Conservation (phyloP, 73 alveolate species). For the Paramecium caudatum region DNA sequence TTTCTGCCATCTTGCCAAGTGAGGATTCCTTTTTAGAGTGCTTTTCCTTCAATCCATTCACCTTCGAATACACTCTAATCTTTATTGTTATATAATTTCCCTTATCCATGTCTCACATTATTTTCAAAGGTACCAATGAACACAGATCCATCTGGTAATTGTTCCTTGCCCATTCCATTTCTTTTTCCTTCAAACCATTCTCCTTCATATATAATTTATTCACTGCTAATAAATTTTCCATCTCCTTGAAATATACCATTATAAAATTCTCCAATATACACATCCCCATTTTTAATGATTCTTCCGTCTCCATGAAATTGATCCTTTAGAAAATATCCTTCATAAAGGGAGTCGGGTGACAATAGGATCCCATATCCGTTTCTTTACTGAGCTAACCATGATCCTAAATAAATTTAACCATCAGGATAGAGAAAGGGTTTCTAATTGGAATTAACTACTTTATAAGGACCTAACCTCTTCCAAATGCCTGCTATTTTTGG, state of each 20-base stretch:
- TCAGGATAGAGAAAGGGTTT: background rate
- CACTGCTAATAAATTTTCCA: slow-evolving; percentile 50
- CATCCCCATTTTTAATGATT: slow-evolving; percentile 87
- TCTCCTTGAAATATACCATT: slow-evolving; percentile 74
- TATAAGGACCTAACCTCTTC: slow-evolving; percentile 45
- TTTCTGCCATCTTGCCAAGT: slow-evolving; percentile 85
- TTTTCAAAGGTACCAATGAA: background rate
- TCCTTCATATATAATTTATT: slow-evolving; percentile 42
- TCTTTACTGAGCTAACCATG: slow-evolving; percentile 22
- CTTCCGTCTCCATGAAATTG: slow-evolving; percentile 92
- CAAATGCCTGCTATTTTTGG: slow-evolving; percentile 19
- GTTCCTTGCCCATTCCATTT: slow-evolving; percentile 57
- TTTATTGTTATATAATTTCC: slow-evolving; percentile 60
- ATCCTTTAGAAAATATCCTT: slow-evolving; percentile 92
- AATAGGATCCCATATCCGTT: slow-evolving; percentile 18
- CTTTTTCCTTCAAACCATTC: slow-evolving; percentile 28
- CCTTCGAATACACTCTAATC: slow-evolving; percentile 74
- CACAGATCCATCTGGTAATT: slow-evolving; percentile 21
- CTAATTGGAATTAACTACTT: background rate
- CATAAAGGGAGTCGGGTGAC: slow-evolving; percentile 87
- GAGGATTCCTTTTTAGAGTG: slow-evolving; percentile 81
- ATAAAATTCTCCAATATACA: slow-evolving; percentile 79
- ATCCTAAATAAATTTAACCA: slow-evolving; percentile 38
- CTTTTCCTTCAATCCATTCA: slow-evolving; percentile 76
- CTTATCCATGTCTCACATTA: slow-evolving; percentile 65